Conservation (phyloP, 2,329 filamentous ascomycete species). For the Emergomyces orientalis region DNA sequence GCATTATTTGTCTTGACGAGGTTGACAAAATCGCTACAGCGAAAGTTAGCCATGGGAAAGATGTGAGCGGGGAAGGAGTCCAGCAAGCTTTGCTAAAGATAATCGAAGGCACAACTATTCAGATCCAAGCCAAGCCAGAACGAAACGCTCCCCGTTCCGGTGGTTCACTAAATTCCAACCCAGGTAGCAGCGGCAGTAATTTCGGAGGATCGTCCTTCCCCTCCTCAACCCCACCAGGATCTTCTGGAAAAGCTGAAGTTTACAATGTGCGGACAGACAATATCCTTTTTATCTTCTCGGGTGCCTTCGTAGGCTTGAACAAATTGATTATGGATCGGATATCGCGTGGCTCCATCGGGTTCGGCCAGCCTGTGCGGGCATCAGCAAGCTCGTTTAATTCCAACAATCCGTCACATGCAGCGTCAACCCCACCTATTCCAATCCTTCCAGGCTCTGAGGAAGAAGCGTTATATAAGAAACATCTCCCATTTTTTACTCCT, state of each 20-base stretch:
- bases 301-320: constrained; percentile 86
- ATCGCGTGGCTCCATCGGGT: constrained; percentile 77
- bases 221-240: constrained; percentile 11
- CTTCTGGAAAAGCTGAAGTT: constrained; percentile 45
- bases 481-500: constrained; percentile 51
- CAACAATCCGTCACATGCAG: constrained; percentile 17
- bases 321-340: constrained; percentile 82
- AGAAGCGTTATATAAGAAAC: constrained; percentile 49
- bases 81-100: constrained; percentile 94
- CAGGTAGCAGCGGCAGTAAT: constrained; percentile 17
- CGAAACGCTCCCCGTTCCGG: constrained; percentile 32
- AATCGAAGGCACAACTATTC: constrained; percentile 88
- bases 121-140: constrained; percentile 69
- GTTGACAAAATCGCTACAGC: constrained; percentile 93
- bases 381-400: constrained; percentile 26
- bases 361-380: constrained; percentile 69
- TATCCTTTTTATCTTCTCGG: constrained; percentile 93
- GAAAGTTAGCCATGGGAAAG: constrained; percentile 78
- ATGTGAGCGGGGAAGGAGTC: constrained; percentile 92
- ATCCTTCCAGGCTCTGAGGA: constrained; percentile 56
- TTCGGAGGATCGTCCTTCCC: constrained; percentile 16
- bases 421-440: constrained; percentile 36
- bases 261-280: constrained; percentile 84
- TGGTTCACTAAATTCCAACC: constrained; percentile 31
- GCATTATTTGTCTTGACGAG: constrained; percentile 92